Evolutionary conservation across 495 filamentous ascomycete genomes (phyloP).

Genomic region (Penicillium chermesinum): DNA sequence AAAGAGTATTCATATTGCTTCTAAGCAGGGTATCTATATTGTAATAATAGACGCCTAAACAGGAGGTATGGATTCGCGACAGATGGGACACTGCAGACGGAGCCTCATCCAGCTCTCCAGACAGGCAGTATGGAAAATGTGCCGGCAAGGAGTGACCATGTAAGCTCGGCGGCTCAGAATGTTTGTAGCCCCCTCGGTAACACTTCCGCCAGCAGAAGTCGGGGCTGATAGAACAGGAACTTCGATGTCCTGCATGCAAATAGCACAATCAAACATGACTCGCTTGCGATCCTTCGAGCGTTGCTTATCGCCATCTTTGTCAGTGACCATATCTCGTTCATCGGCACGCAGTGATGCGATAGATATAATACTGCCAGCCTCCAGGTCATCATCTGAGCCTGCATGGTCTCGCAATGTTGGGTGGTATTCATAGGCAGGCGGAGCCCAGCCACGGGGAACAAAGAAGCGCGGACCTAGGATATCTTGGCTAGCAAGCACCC

Average conservation of each 20-base stretch:
- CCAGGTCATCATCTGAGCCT: constrained; percentile 55
- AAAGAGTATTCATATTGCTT: neutral
- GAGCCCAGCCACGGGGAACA: constrained; percentile 62
- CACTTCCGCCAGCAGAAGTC: constrained; percentile 38
- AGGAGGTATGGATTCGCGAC: constrained; percentile 81
- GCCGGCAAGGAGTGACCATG: constrained; percentile 96
- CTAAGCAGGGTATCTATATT: neutral
- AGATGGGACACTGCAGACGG: constrained; percentile 90
- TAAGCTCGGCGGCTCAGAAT: constrained; percentile 75
- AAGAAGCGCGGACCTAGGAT: constrained; percentile 81
- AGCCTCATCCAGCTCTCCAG: constrained; percentile 96
- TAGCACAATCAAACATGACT: constrained; percentile 81
- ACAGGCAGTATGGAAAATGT: constrained; percentile 92
- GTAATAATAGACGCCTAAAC: constrained; percentile 45
- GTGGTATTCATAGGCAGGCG: constrained; percentile 93
- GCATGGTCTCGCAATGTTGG: constrained; percentile 69
- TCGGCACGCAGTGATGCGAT: constrained; percentile 57
- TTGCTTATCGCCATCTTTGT: constrained; percentile 36
- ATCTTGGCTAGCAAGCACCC: constrained; percentile 70
- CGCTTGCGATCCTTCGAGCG: constrained; percentile 46
- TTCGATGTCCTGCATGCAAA: constrained; percentile 87
- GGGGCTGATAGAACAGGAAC: constrained; percentile 69
- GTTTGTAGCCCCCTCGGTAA: constrained; percentile 58
- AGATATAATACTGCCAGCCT: constrained; percentile 64
- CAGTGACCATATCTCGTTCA: constrained; percentile 35